Evolutionary conservation across 1,284 basidiomycete species (phyloP).

Genomic region (Puccinia coronata): DNA sequence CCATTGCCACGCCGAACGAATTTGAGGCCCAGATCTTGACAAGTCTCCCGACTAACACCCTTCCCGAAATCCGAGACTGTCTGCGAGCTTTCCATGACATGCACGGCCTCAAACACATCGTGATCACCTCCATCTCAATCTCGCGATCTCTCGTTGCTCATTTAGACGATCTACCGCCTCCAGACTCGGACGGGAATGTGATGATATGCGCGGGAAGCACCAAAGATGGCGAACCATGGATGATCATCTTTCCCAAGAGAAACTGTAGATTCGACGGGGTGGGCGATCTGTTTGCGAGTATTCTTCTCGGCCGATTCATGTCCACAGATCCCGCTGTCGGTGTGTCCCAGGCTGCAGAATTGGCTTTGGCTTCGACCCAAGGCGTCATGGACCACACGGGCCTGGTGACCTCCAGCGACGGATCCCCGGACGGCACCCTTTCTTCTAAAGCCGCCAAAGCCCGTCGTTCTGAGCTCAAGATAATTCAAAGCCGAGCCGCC

Average conservation of each 20-base stretch:
- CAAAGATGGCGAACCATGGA: conserved; percentile 63
- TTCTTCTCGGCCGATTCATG: conserved; percentile 80
- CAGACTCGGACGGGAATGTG: conserved; percentile 23
- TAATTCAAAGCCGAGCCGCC: conserved; percentile 16
- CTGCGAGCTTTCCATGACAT: conserved; percentile 72
- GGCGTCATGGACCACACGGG: conserved; percentile 76
- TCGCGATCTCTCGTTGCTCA: conserved; percentile 55
- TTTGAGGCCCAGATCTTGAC: conserved; percentile 89
- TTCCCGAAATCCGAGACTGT: conserved; percentile 69
- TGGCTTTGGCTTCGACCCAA: conserved; percentile 79
- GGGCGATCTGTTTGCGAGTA: conserved; percentile 93
- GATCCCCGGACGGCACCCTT: background rate
- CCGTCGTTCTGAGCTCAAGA: conserved; percentile 30
- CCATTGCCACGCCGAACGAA: conserved; percentile 95
- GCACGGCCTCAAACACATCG: conserved; percentile 78
- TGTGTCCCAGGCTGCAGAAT: conserved; percentile 63
- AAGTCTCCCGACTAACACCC: conserved; percentile 68
- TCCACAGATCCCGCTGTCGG: conserved; percentile 50
- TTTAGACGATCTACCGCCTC: conserved; percentile 52
- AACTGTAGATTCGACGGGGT: conserved; percentile 94
- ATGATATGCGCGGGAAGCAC: conserved; percentile 60
- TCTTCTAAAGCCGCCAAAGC: background rate
- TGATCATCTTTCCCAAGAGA: conserved; percentile 72
- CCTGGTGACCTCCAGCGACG: conserved; percentile 38
- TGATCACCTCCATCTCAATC: conserved; percentile 79